Evolutionary conservation across 2,329 filamentous ascomycete genomes (phyloP).

Genomic region (Aspergillus fijiensis): DNA sequence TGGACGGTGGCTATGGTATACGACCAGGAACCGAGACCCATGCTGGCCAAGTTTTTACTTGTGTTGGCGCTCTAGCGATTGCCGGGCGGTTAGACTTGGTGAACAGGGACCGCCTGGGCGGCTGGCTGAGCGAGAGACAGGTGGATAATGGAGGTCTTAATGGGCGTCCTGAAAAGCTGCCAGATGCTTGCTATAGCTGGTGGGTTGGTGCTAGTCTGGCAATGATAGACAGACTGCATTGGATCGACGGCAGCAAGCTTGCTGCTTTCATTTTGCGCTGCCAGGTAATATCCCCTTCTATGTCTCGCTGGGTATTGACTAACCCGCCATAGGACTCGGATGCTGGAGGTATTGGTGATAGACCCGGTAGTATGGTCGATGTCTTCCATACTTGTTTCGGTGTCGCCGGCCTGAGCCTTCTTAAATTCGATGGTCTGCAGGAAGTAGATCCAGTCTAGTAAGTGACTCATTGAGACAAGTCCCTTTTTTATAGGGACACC

Average conservation of each 20-base stretch:
- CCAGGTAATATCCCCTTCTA: conserved; percentile 54
- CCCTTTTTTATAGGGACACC: neutral
- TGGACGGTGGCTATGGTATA: conserved; percentile 91
- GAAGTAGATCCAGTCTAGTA: conserved; percentile 87
- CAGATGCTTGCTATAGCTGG: conserved; percentile 99
- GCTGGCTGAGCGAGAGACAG: conserved; percentile 93
- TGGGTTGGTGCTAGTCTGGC: conserved; percentile 92
- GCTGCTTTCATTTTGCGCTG: conserved; percentile 79
- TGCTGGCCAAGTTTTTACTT: conserved; percentile 93
- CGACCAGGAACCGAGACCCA: conserved; percentile 90
- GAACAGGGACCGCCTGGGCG: conserved; percentile 75
- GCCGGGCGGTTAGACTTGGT: conserved; percentile 78
- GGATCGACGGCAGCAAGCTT: conserved; percentile 85
- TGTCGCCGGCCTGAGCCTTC: conserved; percentile 79
- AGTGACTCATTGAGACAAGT: conserved; percentile 28
- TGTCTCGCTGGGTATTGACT: neutral
- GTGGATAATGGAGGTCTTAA: conserved; percentile 85
- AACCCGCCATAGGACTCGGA: conserved; percentile 64
- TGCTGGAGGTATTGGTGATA: conserved; percentile 80
- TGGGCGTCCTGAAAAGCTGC: conserved; percentile 88
- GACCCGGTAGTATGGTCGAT: conserved; percentile 92
- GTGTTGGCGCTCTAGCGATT: conserved; percentile 82
- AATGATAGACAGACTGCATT: conserved; percentile 84
- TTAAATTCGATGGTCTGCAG: conserved; percentile 73
- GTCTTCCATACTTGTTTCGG: conserved; percentile 95